Conservation (phyloP, 2,329 filamentous ascomycete genomes). For the Helotiales sp. region DNA sequence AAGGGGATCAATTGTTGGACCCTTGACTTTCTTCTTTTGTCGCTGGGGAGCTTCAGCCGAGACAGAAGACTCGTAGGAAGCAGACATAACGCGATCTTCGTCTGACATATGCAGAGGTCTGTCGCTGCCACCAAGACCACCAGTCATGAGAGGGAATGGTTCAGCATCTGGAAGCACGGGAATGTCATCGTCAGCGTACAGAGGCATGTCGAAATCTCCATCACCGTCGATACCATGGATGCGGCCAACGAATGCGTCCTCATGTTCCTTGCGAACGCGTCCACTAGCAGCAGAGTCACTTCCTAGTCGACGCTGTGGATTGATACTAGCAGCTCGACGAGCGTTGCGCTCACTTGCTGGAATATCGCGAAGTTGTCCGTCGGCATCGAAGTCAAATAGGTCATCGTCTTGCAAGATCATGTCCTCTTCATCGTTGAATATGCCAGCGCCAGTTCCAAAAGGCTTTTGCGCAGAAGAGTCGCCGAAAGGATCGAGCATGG, state of each 20-base stretch:
- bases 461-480: slow-evolving; percentile 44
- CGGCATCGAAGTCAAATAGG: slow-evolving; percentile 64
- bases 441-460: slow-evolving; percentile 38
- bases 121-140: slow-evolving; percentile 30
- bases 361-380: slow-evolving; percentile 62
- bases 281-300: slow-evolving; percentile 47
- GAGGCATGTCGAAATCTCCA: slow-evolving; percentile 37
- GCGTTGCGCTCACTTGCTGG: slow-evolving; percentile 32
- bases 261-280: slow-evolving; percentile 49
- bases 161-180: slow-evolving; percentile 41
- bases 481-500: slow-evolving; percentile 36
- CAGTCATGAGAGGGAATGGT: slow-evolving; percentile 39
- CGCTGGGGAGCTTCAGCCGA: slow-evolving; percentile 47
- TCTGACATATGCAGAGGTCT: slow-evolving; percentile 35
- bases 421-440: slow-evolving; percentile 46
- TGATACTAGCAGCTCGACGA: slow-evolving; percentile 25
- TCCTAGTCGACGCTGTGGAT: slow-evolving; percentile 27
- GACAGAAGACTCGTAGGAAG: slow-evolving; percentile 43
- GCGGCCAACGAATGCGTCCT: slow-evolving; percentile 45
- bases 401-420: slow-evolving; percentile 55
- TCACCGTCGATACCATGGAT: slow-evolving; percentile 39
- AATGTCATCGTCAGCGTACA: slow-evolving; percentile 40
- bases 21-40: slow-evolving; percentile 47
- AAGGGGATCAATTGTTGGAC: slow-evolving; percentile 52
- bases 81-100: slow-evolving; percentile 33